Evolutionary conservation across 1,284 basidiomycete species (phyloP), one percentile per base, ranked within the genome.

Genomic region (Moesziomyces sp.): DNA sequence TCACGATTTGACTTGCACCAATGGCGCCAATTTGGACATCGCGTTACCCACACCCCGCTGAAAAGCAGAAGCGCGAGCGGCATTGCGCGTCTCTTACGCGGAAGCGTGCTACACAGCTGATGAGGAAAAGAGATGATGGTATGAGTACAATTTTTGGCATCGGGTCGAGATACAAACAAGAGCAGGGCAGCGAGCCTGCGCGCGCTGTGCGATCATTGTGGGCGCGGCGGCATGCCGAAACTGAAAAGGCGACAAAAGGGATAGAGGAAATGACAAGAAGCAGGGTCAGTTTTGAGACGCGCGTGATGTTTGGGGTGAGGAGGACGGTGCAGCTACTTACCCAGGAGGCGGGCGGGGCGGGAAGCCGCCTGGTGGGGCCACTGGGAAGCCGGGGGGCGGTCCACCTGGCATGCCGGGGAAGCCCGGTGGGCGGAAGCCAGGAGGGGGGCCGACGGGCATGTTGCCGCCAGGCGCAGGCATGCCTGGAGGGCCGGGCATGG

Each of bases 401-500:
- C 65, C 65, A 19, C 49, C 46, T 13, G 66, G 67, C 61, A 74
- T 69, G 21, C 72, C 72, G 8, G 61, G 57, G 55, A 78, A 78
- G 5, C 78, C 78, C 16, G 77, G 77, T 26, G 77, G 77, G 54
- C 77, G 77, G 66, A 81, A 81, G n/a, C 79, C 79, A 26, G 79
- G 79, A 42, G 79, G 79, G 13, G 77, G 76, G 2, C 69, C 70
- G 2, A 59, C 66, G 14, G 76, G 74, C 76, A 81, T 80, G n/a
- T 78, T 78, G 8, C 75, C 76, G 28, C 79, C 86, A 24, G 86
- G 86, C 23, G 58, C 66, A 8, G 86, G 85, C 85, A 87, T 86
- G 19, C 93, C 93, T 70, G 93, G 91, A 52, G 93, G 92, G 82
- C 72, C 69, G 28, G 69, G 69, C 21, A 57, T 72, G 78, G 60